Evolutionary conservation across 139 green algal species (phyloP).

Genomic region (Bryopsis sp.): DNA sequence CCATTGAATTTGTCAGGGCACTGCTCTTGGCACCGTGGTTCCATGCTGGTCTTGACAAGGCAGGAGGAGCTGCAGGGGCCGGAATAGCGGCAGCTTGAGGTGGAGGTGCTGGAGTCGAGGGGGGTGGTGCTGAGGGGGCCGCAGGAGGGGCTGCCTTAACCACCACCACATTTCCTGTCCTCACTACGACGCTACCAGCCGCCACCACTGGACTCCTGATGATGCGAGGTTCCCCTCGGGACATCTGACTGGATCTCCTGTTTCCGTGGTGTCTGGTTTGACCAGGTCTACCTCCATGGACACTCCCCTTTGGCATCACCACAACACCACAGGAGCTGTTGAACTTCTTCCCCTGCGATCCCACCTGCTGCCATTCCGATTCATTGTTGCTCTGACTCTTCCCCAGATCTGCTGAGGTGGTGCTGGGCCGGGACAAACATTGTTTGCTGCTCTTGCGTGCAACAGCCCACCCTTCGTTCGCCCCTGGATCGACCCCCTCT

Average conservation of each 20-base stretch:
- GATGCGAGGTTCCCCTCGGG: not conserved
- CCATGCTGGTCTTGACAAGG: not conserved
- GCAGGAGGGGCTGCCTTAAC: not conserved
- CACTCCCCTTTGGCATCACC: not conserved
- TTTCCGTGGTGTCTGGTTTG: not conserved
- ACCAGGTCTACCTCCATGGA: not conserved
- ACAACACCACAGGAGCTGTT: not conserved
- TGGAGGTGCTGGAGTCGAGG: too few species aligned
- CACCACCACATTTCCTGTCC: slow-evolving; percentile 1
- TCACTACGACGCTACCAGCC: not conserved
- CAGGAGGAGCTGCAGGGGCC: not conserved
- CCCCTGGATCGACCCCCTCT: not conserved
- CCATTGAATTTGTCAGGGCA: not conserved
- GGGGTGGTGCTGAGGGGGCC: too few species aligned
- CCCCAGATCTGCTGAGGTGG: not conserved
- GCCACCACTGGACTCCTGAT: not conserved
- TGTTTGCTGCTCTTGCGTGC: not conserved
- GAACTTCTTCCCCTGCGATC: not conserved
- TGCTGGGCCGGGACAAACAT: not conserved
- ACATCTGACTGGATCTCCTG: not conserved
- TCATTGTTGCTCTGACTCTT: not conserved
- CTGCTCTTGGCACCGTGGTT: not conserved
- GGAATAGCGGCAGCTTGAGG: too few species aligned
- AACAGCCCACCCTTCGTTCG: not conserved
- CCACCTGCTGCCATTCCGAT: not conserved